Base-by-base conservation (phyloP, 2,329 filamentous ascomycete genomes). In the Cladophialophora bantiana region DNA sequence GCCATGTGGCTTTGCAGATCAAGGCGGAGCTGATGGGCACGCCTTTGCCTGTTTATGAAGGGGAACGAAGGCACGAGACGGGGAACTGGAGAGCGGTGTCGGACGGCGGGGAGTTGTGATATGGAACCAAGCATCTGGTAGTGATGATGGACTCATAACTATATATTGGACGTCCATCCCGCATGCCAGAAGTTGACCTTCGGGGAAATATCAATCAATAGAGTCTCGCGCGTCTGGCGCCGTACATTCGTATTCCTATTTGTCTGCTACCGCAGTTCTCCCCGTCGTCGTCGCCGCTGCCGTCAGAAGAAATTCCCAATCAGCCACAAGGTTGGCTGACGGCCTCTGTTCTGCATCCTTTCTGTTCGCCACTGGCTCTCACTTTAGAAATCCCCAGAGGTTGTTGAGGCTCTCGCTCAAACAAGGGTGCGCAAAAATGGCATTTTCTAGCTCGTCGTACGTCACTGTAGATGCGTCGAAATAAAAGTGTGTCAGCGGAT, bases 361-460 rank as follows among this genome's bases (percentile, higher is more conserved):
- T 34, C 57, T n/a, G 15, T 9, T 55, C 6, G 18, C 15, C 9
- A n/a, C 7, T 10, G 7, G 13, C 20, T 26, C 6, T 70, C 63
- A 70, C 54, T 71, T 64, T 40, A 83, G 72, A 65, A 76, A 78
- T 10, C 74, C 79, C 83, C 82, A 84, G 10, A 85, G 69, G 71
- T 84, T 84, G 71, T 85, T 84, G 76, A 85, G 72, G 70, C 79
- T 80, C 78, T 86, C 84, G 0, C 80, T 82, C 68, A 84, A 74
- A 55, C 79, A 81, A 13, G 83, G 84, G 76, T 86, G 84, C 5
- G 83, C 82, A 76, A 80, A 84, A 2, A 84, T 78, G 13, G 81
- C 82, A 65, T 81, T 78, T 72, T 80, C 77, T 62, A 85, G 67
- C 57, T 79, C 77, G 74, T 78, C 78, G 77, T 80, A 84, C 67